Percentiles rank a stretch among this genome's conserved stretches.
Evolutionary conservation across 148 eudicot species (phyloP).

Genomic region (Spergularia bocconei): DNA sequence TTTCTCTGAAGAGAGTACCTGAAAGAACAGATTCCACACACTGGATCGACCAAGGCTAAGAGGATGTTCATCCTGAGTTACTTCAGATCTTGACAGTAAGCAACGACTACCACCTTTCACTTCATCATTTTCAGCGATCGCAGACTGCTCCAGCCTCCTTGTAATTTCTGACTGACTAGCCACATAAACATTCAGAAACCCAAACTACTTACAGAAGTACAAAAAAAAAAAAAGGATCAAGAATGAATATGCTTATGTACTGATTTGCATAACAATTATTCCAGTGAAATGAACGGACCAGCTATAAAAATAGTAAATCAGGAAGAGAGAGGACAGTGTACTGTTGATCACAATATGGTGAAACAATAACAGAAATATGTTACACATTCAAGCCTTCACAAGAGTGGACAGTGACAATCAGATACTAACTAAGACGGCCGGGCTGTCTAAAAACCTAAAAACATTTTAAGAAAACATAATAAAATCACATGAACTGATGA

Average conservation of each 20-base stretch:
- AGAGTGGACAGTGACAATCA: background rate
- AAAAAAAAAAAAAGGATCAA: slow-evolving; percentile 13
- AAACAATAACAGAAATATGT: background rate
- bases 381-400: background rate
- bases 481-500: too few relatives aligned
- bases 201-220: slow-evolving; percentile 25
- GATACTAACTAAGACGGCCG: background rate
- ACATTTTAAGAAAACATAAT: too few relatives aligned
- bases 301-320: background rate
- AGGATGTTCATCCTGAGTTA: slow-evolving; percentile 89
- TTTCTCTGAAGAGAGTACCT: slow-evolving; percentile 43
- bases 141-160: slow-evolving; percentile 67
- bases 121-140: slow-evolving; percentile 43
- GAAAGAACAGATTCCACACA: slow-evolving; percentile 93
- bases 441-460: background rate
- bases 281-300: background rate
- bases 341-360: background rate
- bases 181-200: slow-evolving; percentile 68
- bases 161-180: slow-evolving; percentile 97
- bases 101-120: slow-evolving; percentile 42
- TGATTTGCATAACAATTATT: background rate
- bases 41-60: slow-evolving; percentile 89
- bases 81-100: slow-evolving; percentile 72
- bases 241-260: background rate
- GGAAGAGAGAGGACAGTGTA: background rate